A percentile compares a stretch with the other conserved stretches of the same genome.
Evolutionary conservation across 805 yeast species (phyloP).

Genomic region (Metschnikowia peoriensis): DNA sequence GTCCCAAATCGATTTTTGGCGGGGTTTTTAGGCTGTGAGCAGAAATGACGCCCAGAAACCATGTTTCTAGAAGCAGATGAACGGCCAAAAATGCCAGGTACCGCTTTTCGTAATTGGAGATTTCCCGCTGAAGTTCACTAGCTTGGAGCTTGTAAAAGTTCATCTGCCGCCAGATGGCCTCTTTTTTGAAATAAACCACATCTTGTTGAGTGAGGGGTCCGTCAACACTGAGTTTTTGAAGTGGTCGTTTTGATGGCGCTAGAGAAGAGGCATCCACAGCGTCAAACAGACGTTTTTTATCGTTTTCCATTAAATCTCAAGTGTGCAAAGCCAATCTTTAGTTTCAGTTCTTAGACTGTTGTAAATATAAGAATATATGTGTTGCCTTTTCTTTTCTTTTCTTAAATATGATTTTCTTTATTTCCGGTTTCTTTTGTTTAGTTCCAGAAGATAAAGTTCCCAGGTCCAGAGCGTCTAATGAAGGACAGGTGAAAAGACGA

Average conservation of each 20-base stretch:
- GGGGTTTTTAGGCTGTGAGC: conserved; percentile 1
- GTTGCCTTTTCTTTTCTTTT: no score
- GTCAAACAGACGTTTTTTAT: conserved; percentile 15
- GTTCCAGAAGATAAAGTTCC: not conserved
- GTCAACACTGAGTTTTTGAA: conserved; percentile 47
- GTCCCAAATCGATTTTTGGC: conserved; percentile 7
- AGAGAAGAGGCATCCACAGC: conserved; percentile 5
- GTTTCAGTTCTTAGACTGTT: not conserved
- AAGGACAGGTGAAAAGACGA: not conserved
- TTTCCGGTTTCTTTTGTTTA: not conserved
- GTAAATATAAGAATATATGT: not conserved
- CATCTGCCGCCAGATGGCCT: conserved; percentile 84
- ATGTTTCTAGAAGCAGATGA: conserved; percentile 18
- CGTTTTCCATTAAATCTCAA: not conserved
- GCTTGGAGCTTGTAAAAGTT: conserved; percentile 49
- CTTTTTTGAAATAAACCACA: conserved; percentile 83
- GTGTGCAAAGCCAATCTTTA: not conserved
- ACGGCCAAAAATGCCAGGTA: conserved; percentile 14
- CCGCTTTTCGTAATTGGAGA: conserved; percentile 14
- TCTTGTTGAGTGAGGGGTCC: conserved; percentile 72
- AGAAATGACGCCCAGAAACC: conserved; percentile 15
- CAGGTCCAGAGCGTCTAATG: not conserved
- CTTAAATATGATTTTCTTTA: not conserved
- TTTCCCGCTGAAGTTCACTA: conserved; percentile 19
- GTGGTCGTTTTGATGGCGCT: conserved; percentile 22